Conservation (phyloP, 768 basidiomycete genomes). For the Suillus bovinus region DNA sequence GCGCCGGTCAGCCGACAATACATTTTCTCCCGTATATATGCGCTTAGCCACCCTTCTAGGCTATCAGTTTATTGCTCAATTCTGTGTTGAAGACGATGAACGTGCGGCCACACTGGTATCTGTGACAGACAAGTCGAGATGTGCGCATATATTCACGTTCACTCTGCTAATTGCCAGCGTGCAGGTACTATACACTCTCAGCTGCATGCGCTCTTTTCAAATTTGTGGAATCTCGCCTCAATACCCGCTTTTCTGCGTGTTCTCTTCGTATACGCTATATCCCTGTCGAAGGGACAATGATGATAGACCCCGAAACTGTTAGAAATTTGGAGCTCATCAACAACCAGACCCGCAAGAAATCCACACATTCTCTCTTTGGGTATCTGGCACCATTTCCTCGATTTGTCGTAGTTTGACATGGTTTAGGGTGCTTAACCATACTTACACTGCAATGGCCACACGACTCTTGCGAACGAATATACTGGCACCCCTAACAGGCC, state of each 20-base stretch:
- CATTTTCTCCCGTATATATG: background rate
- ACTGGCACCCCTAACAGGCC: slow-evolving; percentile 79
- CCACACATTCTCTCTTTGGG: slow-evolving; percentile 80
- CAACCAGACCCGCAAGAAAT: slow-evolving; percentile 69
- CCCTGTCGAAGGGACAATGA: slow-evolving; percentile 88
- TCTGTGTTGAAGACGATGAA: slow-evolving; percentile 81
- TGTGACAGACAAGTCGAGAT: slow-evolving; percentile 73
- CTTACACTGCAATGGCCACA: slow-evolving; percentile 88
- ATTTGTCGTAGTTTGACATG: background rate
- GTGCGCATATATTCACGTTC: slow-evolving; percentile 20
- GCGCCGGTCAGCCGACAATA: slow-evolving; percentile 50
- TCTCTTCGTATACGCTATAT: slow-evolving; percentile 77
- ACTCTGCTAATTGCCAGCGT: slow-evolving; percentile 1
- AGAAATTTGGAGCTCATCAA: slow-evolving; percentile 87
- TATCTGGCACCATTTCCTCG: slow-evolving; percentile 29
- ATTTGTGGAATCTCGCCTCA: slow-evolving; percentile 68
- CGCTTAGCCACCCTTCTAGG: slow-evolving; percentile 1
- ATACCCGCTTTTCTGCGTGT: slow-evolving; percentile 65
- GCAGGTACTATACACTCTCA: slow-evolving; percentile 86
- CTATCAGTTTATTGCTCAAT: slow-evolving; percentile 76
- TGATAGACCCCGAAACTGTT: slow-evolving; percentile 90
- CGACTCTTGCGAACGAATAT: slow-evolving; percentile 79
- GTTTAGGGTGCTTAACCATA: slow-evolving; percentile 69
- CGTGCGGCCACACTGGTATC: slow-evolving; percentile 78
- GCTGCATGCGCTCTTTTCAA: slow-evolving; percentile 88